Evolutionary conservation across 345 rosid species (phyloP), one percentile per base, ranked within the genome.

Genomic region (Acer negundo): DNA sequence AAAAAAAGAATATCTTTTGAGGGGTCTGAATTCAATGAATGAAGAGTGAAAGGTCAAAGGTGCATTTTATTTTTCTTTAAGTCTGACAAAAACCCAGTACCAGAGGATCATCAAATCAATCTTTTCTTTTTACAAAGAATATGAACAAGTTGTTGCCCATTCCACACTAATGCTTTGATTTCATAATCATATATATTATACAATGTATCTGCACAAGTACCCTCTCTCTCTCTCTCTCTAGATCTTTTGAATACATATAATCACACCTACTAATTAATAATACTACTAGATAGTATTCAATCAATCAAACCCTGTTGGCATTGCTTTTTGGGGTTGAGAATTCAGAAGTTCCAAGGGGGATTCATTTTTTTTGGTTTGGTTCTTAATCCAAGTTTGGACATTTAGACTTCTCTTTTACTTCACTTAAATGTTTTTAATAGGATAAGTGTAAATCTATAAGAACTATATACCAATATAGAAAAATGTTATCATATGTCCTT

Each of bases 81-180:
- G 12, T 78, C 70, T 7, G 35, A 3, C n/a, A 26, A 28, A 53
- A 17, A 51, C 17, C 66, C 13, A 62, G 35, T 23, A 24, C 67
- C 28, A 63, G 55, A 22, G 7, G 55, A 68, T 56, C 17, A 49
- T 11, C 16, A 13, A 47, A 49, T 49, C 17, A 49, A 49, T 12
- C 55, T 49, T 49, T 49, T 49, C 13, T 4, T 49, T 15, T 49
- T 13, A 3, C 55, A 49, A 49, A 49, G 35, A 73, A 38, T 65
- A 24, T 46, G 63, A 63, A n/a, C 77, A 75, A 75, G 49, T 75
- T n/a, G 63, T 35, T 49, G 19, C 17, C 63, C 13, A 56, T 75
- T 75, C 49, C 23, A 46, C 23, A 26, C 1, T 63, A 26, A 1
- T 3, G 55, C 4, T 49, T 47, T 12, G 55, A 3, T 12, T 2